Conservation (phyloP, 176 grass and related monocot genomes). For the Ampelocalamus luodianensis region DNA sequence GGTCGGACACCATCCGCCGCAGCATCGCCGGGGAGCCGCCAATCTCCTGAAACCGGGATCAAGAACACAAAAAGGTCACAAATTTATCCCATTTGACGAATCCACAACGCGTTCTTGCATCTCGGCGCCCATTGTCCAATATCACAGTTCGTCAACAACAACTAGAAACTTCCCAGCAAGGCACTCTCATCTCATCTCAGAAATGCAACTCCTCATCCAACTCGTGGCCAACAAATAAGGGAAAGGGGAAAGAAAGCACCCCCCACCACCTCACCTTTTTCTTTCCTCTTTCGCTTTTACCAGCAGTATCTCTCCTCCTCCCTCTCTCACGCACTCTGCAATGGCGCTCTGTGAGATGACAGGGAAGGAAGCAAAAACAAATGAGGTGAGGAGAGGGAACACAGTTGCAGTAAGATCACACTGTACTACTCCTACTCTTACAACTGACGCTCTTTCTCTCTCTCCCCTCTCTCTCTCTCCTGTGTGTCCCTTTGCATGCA, state of each 20-base stretch:
- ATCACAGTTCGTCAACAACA: neutral
- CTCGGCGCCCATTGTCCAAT: neutral
- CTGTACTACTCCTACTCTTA: slow-evolving; percentile 34
- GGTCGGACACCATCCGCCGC: slow-evolving; percentile 64
- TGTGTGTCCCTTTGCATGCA: slow-evolving; percentile 62
- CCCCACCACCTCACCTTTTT: slow-evolving; percentile 29
- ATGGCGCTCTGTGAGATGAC: slow-evolving; percentile 6
- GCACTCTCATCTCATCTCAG: slow-evolving; percentile 12
- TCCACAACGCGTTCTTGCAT: neutral
- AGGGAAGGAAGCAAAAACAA: neutral
- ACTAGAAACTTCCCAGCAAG: neutral
- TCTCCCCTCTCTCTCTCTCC: slow-evolving; percentile 30
- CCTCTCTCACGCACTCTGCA: slow-evolving; percentile 25
- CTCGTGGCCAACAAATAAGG: slow-evolving; percentile 40
- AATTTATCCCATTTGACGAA: slow-evolving; percentile 4
- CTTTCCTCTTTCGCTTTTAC: slow-evolving; percentile 20
- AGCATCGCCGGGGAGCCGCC: slow-evolving; percentile 45
- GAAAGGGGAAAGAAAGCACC: neutral
- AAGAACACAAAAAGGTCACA: slow-evolving; percentile 28
- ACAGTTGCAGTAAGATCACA: slow-evolving; percentile 62
- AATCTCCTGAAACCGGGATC: slow-evolving; percentile 37
- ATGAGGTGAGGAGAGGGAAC: slow-evolving; percentile 1
- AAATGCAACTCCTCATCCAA: neutral
- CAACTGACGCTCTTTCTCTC: slow-evolving; percentile 33
- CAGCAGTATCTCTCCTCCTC: neutral